A percentile compares a stretch with the other conserved stretches of the same genome.
Conservation (phyloP, 108 stramenopile species). For the Cyclotella distinguenda region DNA sequence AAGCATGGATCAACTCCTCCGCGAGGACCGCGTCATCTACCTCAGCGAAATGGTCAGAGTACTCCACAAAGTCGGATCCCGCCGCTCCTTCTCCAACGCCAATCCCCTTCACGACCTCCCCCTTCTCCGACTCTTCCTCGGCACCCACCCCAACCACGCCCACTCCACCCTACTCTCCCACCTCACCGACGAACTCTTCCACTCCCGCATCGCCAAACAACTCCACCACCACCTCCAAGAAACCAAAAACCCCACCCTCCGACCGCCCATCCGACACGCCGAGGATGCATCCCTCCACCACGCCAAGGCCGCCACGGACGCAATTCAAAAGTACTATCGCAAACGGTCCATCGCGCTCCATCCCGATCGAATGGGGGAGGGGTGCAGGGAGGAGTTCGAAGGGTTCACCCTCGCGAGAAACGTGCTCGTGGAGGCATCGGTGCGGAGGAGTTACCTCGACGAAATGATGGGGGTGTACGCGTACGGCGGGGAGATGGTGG, state of each 20-base stretch:
- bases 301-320: constrained; percentile 1
- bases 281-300: constrained; percentile 14
- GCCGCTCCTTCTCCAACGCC: neutral
- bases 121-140: too few relatives aligned
- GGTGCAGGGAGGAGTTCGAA: constrained; percentile 29
- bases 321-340: constrained; percentile 37
- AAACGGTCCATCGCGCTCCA: constrained; percentile 30
- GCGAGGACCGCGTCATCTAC: constrained; percentile 23
- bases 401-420: constrained; percentile 38
- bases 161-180: too few relatives aligned
- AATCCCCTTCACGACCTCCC: too few relatives aligned
- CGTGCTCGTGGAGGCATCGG: constrained; percentile 9
- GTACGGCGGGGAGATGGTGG: constrained; percentile 2
- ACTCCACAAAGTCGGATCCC: constrained; percentile 10
- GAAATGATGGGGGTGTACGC: constrained; percentile 26
- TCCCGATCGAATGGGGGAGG: constrained; percentile 47
- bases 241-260: too few relatives aligned
- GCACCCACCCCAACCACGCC: too few relatives aligned
- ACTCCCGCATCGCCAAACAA: too few relatives aligned
- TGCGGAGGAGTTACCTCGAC: constrained; percentile 21
- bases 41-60: constrained; percentile 32
- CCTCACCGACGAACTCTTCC: too few relatives aligned
- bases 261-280: constrained; percentile 5
- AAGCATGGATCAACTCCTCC: constrained; percentile 1
- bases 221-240: too few relatives aligned